Evolutionary conservation across 2,329 filamentous ascomycete species (phyloP).

Genomic region (Fusarium sp.): DNA sequence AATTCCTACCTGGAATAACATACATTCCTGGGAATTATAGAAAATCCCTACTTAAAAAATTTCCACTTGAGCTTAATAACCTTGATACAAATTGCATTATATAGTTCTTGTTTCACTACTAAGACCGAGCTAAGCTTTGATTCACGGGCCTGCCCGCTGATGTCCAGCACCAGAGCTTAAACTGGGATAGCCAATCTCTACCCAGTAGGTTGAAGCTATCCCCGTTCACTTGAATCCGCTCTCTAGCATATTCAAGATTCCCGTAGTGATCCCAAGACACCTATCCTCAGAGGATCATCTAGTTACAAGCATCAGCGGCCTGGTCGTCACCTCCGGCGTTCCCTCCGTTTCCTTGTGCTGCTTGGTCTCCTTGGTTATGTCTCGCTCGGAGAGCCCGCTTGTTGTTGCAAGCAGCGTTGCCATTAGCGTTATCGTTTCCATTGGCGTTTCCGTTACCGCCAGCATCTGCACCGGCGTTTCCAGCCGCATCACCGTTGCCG

Average conservation of each 20-base stretch:
- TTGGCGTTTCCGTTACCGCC: background rate
- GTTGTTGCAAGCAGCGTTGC: background rate
- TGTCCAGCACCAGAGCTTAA: conserved; percentile 21
- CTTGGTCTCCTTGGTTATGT: background rate
- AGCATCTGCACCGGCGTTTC: background rate
- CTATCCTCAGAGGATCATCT: background rate
- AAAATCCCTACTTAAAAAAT: no score
- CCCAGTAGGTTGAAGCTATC: background rate
- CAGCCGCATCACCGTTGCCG: background rate
- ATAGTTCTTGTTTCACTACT: background rate
- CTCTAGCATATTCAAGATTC: background rate
- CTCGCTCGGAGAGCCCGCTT: background rate
- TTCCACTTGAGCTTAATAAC: no score
- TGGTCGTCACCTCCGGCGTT: background rate
- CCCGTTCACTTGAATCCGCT: background rate
- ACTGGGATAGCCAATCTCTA: background rate
- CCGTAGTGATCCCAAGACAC: background rate
- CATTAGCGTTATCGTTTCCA: background rate
- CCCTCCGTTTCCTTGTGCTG: background rate
- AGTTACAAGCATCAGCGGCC: background rate
- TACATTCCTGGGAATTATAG: no score
- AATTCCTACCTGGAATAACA: no score
- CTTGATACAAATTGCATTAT: no score
- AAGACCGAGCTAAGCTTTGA: background rate
- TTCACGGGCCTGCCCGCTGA: conserved; percentile 1